Evolutionary conservation across 2,329 filamentous ascomycete species (phyloP), one percentile per base, ranked within the genome.

Genomic region (Cercospora sp.): DNA sequence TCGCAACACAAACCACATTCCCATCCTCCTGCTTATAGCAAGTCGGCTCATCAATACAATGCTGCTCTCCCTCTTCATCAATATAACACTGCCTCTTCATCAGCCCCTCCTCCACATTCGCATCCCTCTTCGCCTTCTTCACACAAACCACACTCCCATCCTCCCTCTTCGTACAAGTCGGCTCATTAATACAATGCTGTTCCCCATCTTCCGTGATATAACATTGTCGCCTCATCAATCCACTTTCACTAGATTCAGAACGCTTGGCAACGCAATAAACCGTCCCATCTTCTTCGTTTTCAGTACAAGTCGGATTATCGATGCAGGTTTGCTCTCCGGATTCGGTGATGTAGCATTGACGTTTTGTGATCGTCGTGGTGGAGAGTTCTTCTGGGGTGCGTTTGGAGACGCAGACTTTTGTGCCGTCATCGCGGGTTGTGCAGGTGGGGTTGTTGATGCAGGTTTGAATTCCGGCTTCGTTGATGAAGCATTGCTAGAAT

Each of bases 361-460:
- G 64, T 45, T 66, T 69, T 13, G 59, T 55, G 9, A 12, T 51
- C 45, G 45, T 13, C 45, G 45, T 5, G 12, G 45, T 23, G 18
- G 18, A 51, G 5, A 23, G 9, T 7, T 28, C 51, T 30, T 30
- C 18, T 8, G 26, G 28, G 16, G 5, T 33, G 18, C 69, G 63
- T 42, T 69, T 68, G 36, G 42, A 26, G 5, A 71, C 61, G 63
- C 71, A 72, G 16, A 51, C 48, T 18, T 60, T 33, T 7, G 20
- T 51, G 20, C 69, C 71, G 30, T 71, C 67, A 9, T 57, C 60
- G 31, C 66, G 26, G 9, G 63, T 69, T 8, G 58, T 66, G 65
- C 71, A 72, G 7, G 63, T 67, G 42, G 71, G 71, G 30, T 28
- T 57, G 18, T 66, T 48, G 63, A 62, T 69, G 63, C 71, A 72